Percentiles rank a stretch among this genome's conserved stretches.
These are phyloP conservation scores for Ramalina intermedia DNA, from an alignment of 495 filamentous ascomycete genomes.

Conservation along the genomic window DNA sequence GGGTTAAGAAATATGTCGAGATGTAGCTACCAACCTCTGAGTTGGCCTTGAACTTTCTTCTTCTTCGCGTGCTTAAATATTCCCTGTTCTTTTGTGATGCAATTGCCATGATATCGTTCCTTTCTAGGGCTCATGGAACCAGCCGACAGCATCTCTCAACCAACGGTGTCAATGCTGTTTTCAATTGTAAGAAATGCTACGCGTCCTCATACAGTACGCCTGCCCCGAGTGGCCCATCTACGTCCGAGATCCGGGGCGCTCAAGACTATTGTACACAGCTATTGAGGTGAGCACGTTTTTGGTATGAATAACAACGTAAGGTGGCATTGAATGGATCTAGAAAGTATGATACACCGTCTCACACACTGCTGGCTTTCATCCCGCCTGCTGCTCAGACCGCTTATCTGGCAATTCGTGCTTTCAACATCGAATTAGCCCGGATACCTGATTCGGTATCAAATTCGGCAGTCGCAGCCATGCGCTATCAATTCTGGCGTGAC, in stretches of 20 bases:
- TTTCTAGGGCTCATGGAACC: too few relatives aligned
- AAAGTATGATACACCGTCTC: slow-evolving; percentile 75
- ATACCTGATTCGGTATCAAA: slow-evolving; percentile 79
- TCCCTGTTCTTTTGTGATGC: too few relatives aligned
- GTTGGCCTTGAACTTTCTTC: too few relatives aligned
- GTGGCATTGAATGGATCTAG: slow-evolving; percentile 24
- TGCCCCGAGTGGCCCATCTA: slow-evolving; percentile 8
- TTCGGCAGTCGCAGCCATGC: slow-evolving; percentile 65
- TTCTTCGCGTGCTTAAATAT: too few relatives aligned
- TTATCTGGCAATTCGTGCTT: slow-evolving; percentile 79
- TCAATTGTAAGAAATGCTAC: too few relatives aligned
- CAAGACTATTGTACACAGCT: neutral
- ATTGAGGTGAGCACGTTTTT: neutral
- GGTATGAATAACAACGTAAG: neutral
- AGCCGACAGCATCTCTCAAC: too few relatives aligned
- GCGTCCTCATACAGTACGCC: slow-evolving; percentile 17
- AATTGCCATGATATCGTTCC: too few relatives aligned
- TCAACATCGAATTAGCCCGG: slow-evolving; percentile 81
- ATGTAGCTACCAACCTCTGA: too few relatives aligned
- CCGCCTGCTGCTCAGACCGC: slow-evolving; percentile 55
- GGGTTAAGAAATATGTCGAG: too few relatives aligned
- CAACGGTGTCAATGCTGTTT: too few relatives aligned
- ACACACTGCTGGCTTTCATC: slow-evolving; percentile 72
- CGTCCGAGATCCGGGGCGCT: neutral
- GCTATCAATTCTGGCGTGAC: slow-evolving; percentile 91